Conservation (phyloP, 2,329 filamentous ascomycete genomes). For the Talaromyces sp. region DNA sequence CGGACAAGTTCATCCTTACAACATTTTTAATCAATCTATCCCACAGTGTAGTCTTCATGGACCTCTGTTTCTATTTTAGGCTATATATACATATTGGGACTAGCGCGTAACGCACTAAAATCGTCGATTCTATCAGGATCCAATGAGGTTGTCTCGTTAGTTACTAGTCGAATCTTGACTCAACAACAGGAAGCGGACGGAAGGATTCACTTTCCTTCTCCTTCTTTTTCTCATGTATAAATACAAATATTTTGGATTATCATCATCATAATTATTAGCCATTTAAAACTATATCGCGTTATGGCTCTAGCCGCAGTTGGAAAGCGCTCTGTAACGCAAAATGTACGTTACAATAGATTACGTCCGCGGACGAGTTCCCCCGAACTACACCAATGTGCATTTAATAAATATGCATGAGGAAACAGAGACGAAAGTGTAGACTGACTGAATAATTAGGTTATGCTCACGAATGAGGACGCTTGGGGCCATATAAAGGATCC, state of each 20-base stretch:
- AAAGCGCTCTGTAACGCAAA: neutral
- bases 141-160: neutral
- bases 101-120: slow-evolving; percentile 4
- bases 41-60: neutral
- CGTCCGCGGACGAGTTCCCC: neutral
- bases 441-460: neutral
- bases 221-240: neutral
- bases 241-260: neutral
- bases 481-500: neutral
- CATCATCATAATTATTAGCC: neutral
- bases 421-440: neutral
- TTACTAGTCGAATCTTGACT: neutral
- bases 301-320: neutral
- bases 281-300: neutral
- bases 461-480: neutral
- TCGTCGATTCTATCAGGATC: neutral
- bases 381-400: neutral
- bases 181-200: neutral
- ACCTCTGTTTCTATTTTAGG: neutral
- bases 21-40: neutral
- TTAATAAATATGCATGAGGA: no score
- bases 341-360: neutral
- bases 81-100: neutral
- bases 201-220: neutral
- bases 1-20: neutral